A percentile compares a stretch with the other conserved stretches of the same genome.
Conservation (phyloP, 164 flowering plant genomes). For the Magnolia officinalis region DNA sequence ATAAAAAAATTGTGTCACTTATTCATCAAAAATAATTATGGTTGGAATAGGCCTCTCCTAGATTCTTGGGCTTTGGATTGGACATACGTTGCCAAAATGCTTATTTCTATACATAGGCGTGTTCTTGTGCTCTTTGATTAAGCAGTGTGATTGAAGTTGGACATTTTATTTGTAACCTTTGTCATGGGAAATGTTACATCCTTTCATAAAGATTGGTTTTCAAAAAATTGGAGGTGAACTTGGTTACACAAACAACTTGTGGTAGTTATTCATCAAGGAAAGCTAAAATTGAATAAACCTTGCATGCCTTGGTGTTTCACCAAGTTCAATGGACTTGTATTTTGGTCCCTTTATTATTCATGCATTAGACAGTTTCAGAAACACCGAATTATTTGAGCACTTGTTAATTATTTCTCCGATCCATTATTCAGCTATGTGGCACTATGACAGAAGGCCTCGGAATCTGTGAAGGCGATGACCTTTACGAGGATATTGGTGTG, state of each 20-base stretch:
- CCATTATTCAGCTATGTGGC: constrained; percentile 37
- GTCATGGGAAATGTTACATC: neutral
- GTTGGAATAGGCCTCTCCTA: too few relatives aligned
- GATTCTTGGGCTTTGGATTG: too few relatives aligned
- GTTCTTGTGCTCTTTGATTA: neutral
- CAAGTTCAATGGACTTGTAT: neutral
- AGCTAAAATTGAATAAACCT: neutral
- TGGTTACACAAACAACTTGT: neutral
- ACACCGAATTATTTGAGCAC: neutral
- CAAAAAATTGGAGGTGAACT: neutral
- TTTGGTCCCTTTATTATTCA: neutral
- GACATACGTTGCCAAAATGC: too few relatives aligned
- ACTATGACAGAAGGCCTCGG: constrained; percentile 41
- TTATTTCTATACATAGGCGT: neutral
- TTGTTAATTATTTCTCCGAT: neutral
- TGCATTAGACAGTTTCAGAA: neutral
- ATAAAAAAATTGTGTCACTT: neutral
- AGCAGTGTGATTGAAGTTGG: neutral
- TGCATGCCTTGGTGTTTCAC: neutral
- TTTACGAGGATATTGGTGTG: constrained; percentile 63
- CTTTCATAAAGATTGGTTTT: neutral
- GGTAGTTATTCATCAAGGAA: neutral
- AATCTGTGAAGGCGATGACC: constrained; percentile 42
- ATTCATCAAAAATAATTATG: too few relatives aligned
- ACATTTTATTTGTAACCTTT: neutral